phyloP scores from a whole-genome alignment of 2,329 filamentous ascomycete genomes.

The Blumeriella jaapii region DNA sequence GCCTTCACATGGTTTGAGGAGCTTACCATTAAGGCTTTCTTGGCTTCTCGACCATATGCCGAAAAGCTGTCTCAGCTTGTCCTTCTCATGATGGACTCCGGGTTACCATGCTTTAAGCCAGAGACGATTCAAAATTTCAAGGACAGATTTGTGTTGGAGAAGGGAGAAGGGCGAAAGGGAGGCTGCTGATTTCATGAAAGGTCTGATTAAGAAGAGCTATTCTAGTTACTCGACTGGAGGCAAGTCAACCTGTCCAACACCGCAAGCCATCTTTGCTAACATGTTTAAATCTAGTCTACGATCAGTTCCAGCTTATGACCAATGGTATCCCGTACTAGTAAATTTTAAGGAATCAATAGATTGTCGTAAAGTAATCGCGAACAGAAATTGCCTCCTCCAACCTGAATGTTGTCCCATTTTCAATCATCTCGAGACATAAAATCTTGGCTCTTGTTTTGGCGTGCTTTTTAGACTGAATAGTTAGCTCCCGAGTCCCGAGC shows the following conservation, averaged over 20 bases:
- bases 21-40: slow-evolving; percentile 87
- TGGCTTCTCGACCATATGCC: slow-evolving; percentile 74
- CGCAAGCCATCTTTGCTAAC: not conserved
- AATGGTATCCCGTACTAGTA: slow-evolving; percentile 83
- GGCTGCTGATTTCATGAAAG: slow-evolving; percentile 87
- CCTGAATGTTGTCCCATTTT: too few species aligned
- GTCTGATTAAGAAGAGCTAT: slow-evolving; percentile 81
- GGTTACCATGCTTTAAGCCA: slow-evolving; percentile 94
- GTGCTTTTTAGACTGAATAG: too few species aligned
- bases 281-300: slow-evolving; percentile 51
- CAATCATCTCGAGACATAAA: too few species aligned
- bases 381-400: too few species aligned
- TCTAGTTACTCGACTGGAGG: slow-evolving; percentile 75
- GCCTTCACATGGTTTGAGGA: slow-evolving; percentile 95
- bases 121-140: slow-evolving; percentile 88
- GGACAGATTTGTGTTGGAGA: slow-evolving; percentile 86
- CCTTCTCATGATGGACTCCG: slow-evolving; percentile 88
- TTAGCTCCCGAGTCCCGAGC: too few species aligned
- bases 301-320: slow-evolving; percentile 93
- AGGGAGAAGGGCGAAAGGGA: slow-evolving; percentile 82
- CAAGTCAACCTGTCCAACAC: not conserved
- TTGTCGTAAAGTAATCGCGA: not conserved
- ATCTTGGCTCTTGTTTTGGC: too few species aligned
- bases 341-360: not conserved
- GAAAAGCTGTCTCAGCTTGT: slow-evolving; percentile 87